Percentiles rank a stretch among this genome's conserved stretches.
Evolutionary conservation across 164 flowering plant genomes (phyloP).

Genomic region (Malania oleifera): DNA sequence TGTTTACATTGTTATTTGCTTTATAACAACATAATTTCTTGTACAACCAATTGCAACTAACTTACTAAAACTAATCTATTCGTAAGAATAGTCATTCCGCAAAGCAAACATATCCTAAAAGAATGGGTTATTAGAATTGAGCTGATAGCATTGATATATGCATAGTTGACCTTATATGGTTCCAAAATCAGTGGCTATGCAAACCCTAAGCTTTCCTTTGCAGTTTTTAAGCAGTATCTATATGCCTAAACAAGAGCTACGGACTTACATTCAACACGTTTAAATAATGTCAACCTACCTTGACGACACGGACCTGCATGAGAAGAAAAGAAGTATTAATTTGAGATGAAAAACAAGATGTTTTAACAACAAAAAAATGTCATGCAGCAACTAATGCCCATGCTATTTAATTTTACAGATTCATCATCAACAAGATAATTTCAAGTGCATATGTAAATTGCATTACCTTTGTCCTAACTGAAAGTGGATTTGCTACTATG

Average conservation of each 20-base stretch:
- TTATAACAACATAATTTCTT: no score
- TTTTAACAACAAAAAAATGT: background rate
- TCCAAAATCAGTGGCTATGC: background rate
- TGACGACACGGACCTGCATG: slow-evolving; percentile 89
- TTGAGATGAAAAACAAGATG: background rate
- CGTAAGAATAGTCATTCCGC: no score
- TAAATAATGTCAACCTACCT: slow-evolving; percentile 60
- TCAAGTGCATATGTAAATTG: background rate
- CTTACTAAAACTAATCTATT: no score
- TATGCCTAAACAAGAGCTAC: slow-evolving; percentile 1
- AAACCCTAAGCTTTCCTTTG: background rate
- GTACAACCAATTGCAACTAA: no score
- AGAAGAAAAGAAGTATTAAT: slow-evolving; percentile 10
- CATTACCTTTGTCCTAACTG: slow-evolving; percentile 92
- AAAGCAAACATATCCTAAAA: no score
- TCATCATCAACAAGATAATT: background rate
- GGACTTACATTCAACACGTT: slow-evolving; percentile 25
- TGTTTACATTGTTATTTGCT: no score
- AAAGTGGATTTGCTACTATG: slow-evolving; percentile 90
- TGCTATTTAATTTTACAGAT: background rate
- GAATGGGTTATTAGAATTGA: no score
- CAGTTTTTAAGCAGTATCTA: background rate
- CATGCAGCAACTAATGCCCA: background rate
- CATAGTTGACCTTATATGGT: background rate
- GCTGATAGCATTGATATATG: no score